Percentiles rank a stretch among this genome's conserved stretches.
Evolutionary conservation across 352 stramenopile species (phyloP).

Genomic region (Phytophthora sp.): DNA sequence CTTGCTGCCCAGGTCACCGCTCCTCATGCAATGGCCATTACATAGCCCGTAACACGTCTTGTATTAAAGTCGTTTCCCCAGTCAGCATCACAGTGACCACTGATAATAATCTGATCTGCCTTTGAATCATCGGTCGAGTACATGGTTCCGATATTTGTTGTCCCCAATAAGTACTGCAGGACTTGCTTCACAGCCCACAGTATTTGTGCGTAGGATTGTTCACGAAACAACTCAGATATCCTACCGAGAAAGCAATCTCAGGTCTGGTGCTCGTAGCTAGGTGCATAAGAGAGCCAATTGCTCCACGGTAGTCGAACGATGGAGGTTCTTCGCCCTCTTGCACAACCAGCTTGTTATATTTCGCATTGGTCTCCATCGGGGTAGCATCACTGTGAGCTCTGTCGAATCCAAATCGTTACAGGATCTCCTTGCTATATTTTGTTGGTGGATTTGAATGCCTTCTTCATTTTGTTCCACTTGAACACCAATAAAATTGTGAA

Average conservation of each 20-base stretch:
- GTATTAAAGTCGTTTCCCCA: too few species aligned
- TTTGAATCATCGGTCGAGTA: neutral
- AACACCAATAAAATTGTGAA: conserved; percentile 8
- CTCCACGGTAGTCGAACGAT: too few species aligned
- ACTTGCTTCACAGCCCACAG: conserved; percentile 8
- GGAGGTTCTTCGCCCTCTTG: too few species aligned
- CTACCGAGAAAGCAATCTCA: conserved; percentile 22
- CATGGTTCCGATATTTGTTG: neutral
- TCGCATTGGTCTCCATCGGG: conserved; percentile 21
- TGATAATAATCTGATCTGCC: conserved; percentile 1
- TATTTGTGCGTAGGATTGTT: too few species aligned
- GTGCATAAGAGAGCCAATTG: conserved; percentile 29
- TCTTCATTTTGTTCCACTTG: conserved; percentile 17
- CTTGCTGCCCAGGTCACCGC: conserved; percentile 3
- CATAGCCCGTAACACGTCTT: conserved; percentile 2
- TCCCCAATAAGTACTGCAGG: neutral
- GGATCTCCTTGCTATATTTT: neutral
- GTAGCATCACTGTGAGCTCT: neutral
- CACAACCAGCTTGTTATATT: neutral
- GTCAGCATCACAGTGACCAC: conserved; percentile 24
- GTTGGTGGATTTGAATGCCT: conserved; percentile 6
- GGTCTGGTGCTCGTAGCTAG: conserved; percentile 28
- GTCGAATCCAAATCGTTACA: neutral
- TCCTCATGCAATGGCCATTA: conserved; percentile 15
- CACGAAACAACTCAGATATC: too few species aligned